Base-by-base conservation (phyloP, 768 basidiomycete genomes). In the Rhizopogon roseolus region DNA sequence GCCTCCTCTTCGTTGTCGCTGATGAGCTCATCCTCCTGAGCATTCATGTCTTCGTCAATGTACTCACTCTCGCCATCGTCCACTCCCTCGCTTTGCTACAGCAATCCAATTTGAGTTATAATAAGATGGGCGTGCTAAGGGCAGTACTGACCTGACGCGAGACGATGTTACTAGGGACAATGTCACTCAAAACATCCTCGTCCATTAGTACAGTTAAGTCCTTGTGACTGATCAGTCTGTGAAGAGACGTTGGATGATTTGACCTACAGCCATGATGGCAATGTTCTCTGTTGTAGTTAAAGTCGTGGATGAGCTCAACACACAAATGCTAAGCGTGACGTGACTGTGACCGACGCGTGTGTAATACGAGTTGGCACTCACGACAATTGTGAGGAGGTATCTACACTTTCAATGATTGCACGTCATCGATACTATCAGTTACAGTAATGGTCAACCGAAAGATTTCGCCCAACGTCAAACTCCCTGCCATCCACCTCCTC, bases 111-210 rank as follows among this genome's bases (percentile, higher is more conserved):
- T 48, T 39, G 46, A 57, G 43, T 41, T 44, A 14, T 51, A 36
- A 60, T 25, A 53, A 55, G 22, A 53, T 41, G 52, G 52, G 49
- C 59, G 9, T 13, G 25, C 17, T 16, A 14, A 27, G 32, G 9
- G 11, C 13, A 36, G 27, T 38, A 66, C 77, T 54, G 62, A 88
- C 92, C 76, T 91, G 88, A 63, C 93, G 82, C 52, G 92, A 94
- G 43, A 94, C 86, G 58, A 95, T 92, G 66, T 93, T 91, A 67
- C 86, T 89, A 2, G 93, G 93, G 7, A 96, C 85, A 54, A 95
- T 82, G 67, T 96, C 93, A 63, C 89, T 91, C 56, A 97, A 78
- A 48, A 92, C 86, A 68, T 95, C 93, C 50, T 93, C 93, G 11
- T 84, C 82, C 62, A 73, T 74, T 8, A 56, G 60, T 1, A 19